Evolutionary conservation across 805 yeast genomes (phyloP), one percentile per base, ranked within the genome.

Genomic region (Maudiozyma pseudohumilis): DNA sequence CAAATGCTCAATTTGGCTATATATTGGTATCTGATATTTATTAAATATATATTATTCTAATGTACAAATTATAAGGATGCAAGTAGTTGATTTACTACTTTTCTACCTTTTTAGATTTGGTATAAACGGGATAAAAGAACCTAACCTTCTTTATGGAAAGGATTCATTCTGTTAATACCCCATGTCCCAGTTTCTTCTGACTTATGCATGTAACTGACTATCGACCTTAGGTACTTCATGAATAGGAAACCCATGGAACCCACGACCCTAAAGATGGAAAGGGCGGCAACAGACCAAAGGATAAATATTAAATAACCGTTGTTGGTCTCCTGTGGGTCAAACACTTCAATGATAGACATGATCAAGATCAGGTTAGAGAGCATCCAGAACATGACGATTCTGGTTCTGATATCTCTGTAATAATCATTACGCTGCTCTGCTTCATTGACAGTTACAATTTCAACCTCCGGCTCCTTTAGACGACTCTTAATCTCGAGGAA

Each of bases 351-450:
- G 60, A 92, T 80, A 6, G 92, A 75, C 88, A 89, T 80, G 32
- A 86, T 79, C 48, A 92, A 68, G 18, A 88, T 64, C 52, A 86
- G 64, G 57, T 92, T 92, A 20, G 82, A 67, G 34, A 88, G 68
- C 70, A 92, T 73, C 98, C 98, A 92, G n/a, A 76, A 63, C 52
- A 92, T 72, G n/a, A 92, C 98, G 36, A 92, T 96, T 47, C 92
- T 73, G 1, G 98, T 85, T 64, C 99, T 77, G 17, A 92, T 81
- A 56, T 89, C 95, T 55, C 95, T 77, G 55, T 92, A 94, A 58
- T 92, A 89, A 58, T 92, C 98, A 48, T 84, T 95, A 21, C 55
- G 55, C 32, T 45, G 44, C 42, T 59, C 56, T 4, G 48, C 50
- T 40, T 52, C 50, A 36, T 60, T 61, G 5, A 55, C 45, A 12